Percentiles rank a stretch among this genome's conserved stretches.
Conservation (phyloP, 2,329 filamentous ascomycete species). For the Colletotrichum ledebouriae region DNA sequence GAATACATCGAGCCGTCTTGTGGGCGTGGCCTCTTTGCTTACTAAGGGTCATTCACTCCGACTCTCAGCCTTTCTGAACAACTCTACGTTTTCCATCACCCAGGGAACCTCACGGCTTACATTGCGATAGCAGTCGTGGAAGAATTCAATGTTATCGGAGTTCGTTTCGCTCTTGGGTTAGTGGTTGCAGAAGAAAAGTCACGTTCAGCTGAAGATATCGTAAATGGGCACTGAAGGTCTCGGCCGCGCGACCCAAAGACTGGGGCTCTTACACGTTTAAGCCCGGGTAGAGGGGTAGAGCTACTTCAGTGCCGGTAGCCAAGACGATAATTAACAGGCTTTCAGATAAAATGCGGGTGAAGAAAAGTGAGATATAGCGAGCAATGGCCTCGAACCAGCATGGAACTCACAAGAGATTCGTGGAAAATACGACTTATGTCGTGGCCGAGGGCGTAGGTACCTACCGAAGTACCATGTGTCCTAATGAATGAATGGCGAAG, state of each 20-base stretch:
- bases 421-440: too few species aligned
- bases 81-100: neutral
- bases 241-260: too few species aligned
- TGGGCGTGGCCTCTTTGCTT: constrained; percentile 1
- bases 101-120: neutral
- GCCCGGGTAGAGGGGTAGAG: neutral
- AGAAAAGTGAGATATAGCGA: too few species aligned
- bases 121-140: neutral
- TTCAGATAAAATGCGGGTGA: too few species aligned
- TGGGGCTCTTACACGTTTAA: too few species aligned
- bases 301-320: constrained; percentile 18
- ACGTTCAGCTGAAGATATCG: neutral
- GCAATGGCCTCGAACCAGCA: too few species aligned
- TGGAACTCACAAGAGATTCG: too few species aligned
- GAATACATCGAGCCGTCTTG: neutral
- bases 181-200: neutral
- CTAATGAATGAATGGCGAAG: too few species aligned
- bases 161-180: neutral
- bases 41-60: neutral
- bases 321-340: neutral
- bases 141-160: neutral
- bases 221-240: neutral
- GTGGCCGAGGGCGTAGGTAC: too few species aligned
- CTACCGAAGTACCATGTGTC: too few species aligned
- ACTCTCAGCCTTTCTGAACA: neutral